Evolutionary conservation across 345 rosid genomes (phyloP).

Genomic region (Citrus hindsii): DNA sequence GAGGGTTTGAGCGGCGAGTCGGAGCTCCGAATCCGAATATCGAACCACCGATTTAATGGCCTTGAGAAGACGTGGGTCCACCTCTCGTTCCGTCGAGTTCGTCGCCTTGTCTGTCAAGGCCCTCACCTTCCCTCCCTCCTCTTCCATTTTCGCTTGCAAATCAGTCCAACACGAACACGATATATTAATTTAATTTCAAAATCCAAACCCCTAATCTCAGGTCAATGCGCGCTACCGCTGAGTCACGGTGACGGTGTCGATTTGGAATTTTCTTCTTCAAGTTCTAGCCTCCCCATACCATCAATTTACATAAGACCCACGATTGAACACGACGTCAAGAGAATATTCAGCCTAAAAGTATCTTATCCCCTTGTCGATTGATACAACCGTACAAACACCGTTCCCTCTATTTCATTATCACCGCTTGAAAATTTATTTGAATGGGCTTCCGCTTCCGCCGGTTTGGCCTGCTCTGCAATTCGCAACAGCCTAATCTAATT

Average conservation of each 20-base stretch:
- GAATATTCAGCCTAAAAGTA: too few relatives aligned
- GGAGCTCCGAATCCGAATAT: conserved; percentile 76
- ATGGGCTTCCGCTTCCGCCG: neutral
- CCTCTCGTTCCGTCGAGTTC: conserved; percentile 60
- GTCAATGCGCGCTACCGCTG: neutral
- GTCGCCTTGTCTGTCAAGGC: conserved; percentile 71
- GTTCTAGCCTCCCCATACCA: neutral
- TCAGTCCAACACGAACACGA: neutral
- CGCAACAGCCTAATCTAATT: too few relatives aligned
- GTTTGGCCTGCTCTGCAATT: too few relatives aligned
- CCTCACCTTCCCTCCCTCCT: conserved; percentile 43
- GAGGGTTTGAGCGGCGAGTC: conserved; percentile 57
- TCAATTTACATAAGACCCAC: neutral
- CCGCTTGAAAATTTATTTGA: neutral
- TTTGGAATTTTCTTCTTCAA: neutral
- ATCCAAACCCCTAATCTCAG: conserved; percentile 6
- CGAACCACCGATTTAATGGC: conserved; percentile 77
- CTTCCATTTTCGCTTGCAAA: conserved; percentile 26
- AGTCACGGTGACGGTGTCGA: neutral
- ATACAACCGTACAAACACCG: too few relatives aligned
- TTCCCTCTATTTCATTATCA: neutral
- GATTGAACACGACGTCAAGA: too few relatives aligned
- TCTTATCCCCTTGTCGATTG: neutral
- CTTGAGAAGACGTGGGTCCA: conserved; percentile 80
- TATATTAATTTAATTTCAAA: neutral